Evolutionary conservation across 1,284 basidiomycete species (phyloP).

Genomic region (Apiotrichum sp.): DNA sequence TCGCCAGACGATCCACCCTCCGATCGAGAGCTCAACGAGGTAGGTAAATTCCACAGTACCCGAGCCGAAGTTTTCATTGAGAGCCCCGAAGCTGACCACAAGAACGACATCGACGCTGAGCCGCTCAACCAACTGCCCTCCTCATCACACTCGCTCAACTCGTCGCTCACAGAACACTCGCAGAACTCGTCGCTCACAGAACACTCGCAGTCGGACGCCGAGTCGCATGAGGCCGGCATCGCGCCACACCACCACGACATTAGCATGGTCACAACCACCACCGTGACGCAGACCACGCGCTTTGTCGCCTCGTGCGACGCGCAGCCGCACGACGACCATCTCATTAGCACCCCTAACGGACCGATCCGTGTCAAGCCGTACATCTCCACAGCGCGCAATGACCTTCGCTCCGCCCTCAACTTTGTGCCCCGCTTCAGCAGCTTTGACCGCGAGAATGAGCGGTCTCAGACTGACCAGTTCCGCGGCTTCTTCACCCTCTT

Average conservation of each 20-base stretch:
- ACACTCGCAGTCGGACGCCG: neutral
- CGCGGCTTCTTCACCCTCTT: constrained; percentile 90
- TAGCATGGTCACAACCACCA: constrained; percentile 3
- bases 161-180: neutral
- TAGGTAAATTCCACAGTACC: too few species aligned
- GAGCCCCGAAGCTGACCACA: too few species aligned
- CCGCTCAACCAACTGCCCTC: too few species aligned
- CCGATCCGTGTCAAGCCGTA: constrained; percentile 40
- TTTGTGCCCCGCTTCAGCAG: constrained; percentile 76
- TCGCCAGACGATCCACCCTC: too few species aligned
- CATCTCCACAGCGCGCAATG: constrained; percentile 34
- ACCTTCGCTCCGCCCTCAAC: constrained; percentile 59
- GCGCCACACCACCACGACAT: neutral
- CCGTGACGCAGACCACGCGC: neutral
- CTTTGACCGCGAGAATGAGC: constrained; percentile 74
- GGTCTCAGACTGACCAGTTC: constrained; percentile 70
- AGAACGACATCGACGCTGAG: too few species aligned
- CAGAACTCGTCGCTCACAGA: neutral
- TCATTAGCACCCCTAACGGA: constrained; percentile 37
- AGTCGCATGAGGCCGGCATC: neutral
- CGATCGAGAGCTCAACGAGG: too few species aligned
- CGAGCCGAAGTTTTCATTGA: too few species aligned
- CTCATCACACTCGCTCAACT: neutral
- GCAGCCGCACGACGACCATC: neutral
- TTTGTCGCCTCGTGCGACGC: neutral